Base-by-base conservation (phyloP, 2,329 filamentous ascomycete species). In the Paecilomyces sp. region DNA sequence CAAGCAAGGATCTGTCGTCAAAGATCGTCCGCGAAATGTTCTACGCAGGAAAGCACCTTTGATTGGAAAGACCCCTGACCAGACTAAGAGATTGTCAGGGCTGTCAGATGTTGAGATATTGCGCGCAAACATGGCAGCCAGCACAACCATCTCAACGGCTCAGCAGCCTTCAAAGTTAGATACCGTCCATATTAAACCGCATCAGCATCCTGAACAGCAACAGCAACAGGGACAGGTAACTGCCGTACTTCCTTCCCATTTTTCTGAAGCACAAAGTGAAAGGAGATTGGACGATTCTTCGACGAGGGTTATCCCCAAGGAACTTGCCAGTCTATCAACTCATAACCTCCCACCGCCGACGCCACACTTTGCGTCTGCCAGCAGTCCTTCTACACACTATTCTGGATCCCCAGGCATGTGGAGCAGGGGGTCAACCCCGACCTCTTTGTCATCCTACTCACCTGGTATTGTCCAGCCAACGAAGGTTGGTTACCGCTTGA, bases 401-500 rank as follows among this genome's bases (percentile, higher is more conserved):
- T 78, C 77, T 8, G 75, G 74, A 33, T 80, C 77, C 11, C 77
- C 77, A 0, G 76, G 77, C 6, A 71, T 76, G 59, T 80, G 75
- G 75, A 77, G 77, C 64, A 71, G 77, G 57, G 76, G 71, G 5
- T 81, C 79, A 5, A 81, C 79, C 3, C 79, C 79, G 1, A 80
- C 78, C 13, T 80, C 79, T 2, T 66, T 80, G 60, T 81, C 78
- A 11, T 81, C 79, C 12, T 77, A 78, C 60, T 81, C 79, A 3
- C 79, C 79, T 4, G 77, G 77, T 6, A 72, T 79, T 57, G 68
- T 75, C 41, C 71, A 76, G 18, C 70, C 77, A n/a, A 67, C 69
- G 2, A 78, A 78, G 57, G 59, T 71, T 57, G 67, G 70, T 30
- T 67, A 73, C 47, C 68, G 69, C 25, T 61, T 73, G 41, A 73